Conservation (phyloP, 805 yeast species). For the Nakazawaea molendinolei region DNA sequence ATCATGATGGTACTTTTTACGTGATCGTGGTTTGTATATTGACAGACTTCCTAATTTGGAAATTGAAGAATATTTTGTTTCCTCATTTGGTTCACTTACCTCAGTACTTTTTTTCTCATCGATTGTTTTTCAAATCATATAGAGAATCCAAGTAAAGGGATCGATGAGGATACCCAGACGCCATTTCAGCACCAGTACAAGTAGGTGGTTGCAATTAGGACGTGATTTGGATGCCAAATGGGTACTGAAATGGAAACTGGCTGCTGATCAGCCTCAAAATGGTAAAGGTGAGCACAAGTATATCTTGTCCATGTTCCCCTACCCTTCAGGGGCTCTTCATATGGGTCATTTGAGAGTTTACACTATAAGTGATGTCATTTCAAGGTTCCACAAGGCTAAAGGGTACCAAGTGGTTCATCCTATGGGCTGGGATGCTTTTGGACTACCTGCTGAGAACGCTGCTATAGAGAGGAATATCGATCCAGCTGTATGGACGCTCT, state of each 20-base stretch:
- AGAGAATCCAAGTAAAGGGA: too few species aligned
- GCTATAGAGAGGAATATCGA: slow-evolving; percentile 79
- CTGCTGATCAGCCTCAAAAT: slow-evolving; percentile 26
- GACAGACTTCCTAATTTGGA: too few species aligned
- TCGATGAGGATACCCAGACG: not conserved
- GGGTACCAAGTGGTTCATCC: slow-evolving; percentile 86
- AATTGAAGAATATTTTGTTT: too few species aligned
- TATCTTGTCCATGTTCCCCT: slow-evolving; percentile 87
- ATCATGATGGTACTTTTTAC: too few species aligned
- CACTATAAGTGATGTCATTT: slow-evolving; percentile 79
- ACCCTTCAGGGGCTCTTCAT: slow-evolving; percentile 90
- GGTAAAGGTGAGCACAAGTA: slow-evolving; percentile 35
- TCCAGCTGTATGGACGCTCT: slow-evolving; percentile 78
- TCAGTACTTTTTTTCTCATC: too few species aligned
- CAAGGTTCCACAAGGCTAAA: slow-evolving; percentile 69
- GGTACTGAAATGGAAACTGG: slow-evolving; percentile 38
- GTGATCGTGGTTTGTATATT: too few species aligned
- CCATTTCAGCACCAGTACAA: not conserved
- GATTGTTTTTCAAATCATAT: too few species aligned
- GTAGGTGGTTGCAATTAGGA: not conserved
- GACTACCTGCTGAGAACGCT: slow-evolving; percentile 97
- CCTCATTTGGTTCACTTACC: too few species aligned
- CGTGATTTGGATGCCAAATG: slow-evolving; percentile 44
- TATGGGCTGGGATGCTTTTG: slow-evolving; percentile 99
- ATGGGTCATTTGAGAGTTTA: slow-evolving; percentile 94